Evolutionary conservation across 2,329 filamentous ascomycete species (phyloP).

Genomic region (Tolypocladium amazonense): DNA sequence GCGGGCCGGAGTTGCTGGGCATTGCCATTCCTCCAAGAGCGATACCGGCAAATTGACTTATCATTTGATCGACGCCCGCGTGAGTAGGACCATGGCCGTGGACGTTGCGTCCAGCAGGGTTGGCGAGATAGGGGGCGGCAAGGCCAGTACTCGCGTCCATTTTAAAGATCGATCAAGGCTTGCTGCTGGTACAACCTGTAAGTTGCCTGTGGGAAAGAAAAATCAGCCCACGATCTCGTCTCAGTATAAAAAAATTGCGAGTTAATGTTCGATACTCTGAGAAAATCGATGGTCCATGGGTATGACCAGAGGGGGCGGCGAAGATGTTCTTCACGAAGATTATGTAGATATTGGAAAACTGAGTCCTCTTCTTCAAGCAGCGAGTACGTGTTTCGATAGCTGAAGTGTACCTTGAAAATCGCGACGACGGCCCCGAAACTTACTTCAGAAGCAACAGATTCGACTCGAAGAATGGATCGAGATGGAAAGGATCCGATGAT

Average conservation of each 20-base stretch:
- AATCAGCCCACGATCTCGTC: neutral
- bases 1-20: conserved; percentile 14
- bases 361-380: neutral
- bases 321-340: neutral
- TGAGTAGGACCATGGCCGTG: conserved; percentile 19
- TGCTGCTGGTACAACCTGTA: conserved; percentile 24
- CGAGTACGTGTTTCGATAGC: neutral
- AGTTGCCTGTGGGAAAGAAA: conserved; percentile 6
- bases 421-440: conserved; percentile 1
- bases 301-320: neutral
- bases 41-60: conserved; percentile 26
- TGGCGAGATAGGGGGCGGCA: conserved; percentile 19
- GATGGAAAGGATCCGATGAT: conserved; percentile 17
- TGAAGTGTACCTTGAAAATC: neutral
- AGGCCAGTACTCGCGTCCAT: conserved; percentile 26
- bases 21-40: conserved; percentile 24
- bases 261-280: too few species aligned
- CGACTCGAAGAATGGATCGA: conserved; percentile 16
- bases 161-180: conserved; percentile 11
- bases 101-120: conserved; percentile 16
- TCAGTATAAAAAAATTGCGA: too few species aligned
- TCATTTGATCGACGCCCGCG: conserved; percentile 19
- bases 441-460: conserved; percentile 23
- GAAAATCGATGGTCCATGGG: too few species aligned
- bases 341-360: neutral